These are phyloP conservation scores for Hyparrhenia diplandra DNA, from an alignment of 176 grass and related monocot genomes.

Conservation along the genomic window DNA sequence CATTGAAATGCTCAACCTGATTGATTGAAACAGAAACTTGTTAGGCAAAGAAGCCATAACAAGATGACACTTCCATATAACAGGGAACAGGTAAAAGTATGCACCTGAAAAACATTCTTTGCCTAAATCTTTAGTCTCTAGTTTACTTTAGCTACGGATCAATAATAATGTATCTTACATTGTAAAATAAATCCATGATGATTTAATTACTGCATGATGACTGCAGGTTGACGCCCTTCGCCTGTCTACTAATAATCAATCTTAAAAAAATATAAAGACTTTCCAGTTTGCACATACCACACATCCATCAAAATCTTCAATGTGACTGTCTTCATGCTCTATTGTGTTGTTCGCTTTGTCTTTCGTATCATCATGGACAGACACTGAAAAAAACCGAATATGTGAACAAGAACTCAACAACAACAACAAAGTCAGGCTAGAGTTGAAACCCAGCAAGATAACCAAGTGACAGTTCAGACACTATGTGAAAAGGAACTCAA, in stretches of 20 bases:
- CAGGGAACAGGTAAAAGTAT: neutral
- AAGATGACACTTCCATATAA: neutral
- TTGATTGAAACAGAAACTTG: neutral
- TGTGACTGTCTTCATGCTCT: constrained; percentile 28
- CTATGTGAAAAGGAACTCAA: neutral
- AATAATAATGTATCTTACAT: neutral
- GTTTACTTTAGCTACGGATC: neutral
- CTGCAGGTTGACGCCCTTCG: neutral
- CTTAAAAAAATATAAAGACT: neutral
- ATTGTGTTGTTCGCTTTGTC: constrained; percentile 7
- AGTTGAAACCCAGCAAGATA: too few relatives aligned
- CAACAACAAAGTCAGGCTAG: too few relatives aligned
- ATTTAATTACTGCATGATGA: neutral
- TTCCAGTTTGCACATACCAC: constrained; percentile 50
- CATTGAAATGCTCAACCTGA: constrained; percentile 70
- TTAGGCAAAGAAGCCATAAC: constrained; percentile 4
- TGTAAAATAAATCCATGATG: neutral
- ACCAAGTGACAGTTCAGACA: too few relatives aligned
- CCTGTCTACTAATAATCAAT: neutral
- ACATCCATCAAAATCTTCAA: constrained; percentile 83
- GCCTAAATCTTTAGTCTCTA: neutral
- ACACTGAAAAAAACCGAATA: constrained; percentile 28
- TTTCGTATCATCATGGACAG: constrained; percentile 12
- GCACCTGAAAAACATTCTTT: neutral
- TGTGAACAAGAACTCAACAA: neutral